phyloP scores from a whole-genome alignment of 805 yeast genomes.

The Candida pseudoglaebosa region DNA sequence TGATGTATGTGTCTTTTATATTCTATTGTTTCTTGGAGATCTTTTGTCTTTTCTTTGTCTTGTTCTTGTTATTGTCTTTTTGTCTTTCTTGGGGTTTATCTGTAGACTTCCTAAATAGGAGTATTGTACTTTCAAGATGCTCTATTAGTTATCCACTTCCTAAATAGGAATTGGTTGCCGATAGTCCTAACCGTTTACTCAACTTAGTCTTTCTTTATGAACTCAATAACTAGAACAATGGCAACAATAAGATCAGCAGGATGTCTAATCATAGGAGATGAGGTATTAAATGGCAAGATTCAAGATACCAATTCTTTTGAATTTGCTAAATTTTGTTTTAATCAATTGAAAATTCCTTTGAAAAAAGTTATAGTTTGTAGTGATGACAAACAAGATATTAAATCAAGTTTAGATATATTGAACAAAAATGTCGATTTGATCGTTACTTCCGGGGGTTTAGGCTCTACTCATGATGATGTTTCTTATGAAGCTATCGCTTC shows the following conservation, averaged over 20 bases:
- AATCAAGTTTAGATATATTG: slow-evolving; percentile 47
- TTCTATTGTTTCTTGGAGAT: no score
- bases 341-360: slow-evolving; percentile 57
- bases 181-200: no score
- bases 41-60: no score
- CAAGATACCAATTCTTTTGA: slow-evolving; percentile 70
- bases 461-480: slow-evolving; percentile 89
- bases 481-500: slow-evolving; percentile 74
- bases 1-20: no score
- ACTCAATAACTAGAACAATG: slow-evolving; percentile 4
- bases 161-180: not conserved
- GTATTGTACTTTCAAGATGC: not conserved
- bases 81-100: no score
- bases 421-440: slow-evolving; percentile 52
- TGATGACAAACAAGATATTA: slow-evolving; percentile 67
- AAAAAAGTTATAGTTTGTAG: slow-evolving; percentile 69
- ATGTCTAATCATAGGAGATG: slow-evolving; percentile 76
- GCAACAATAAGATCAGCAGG: slow-evolving; percentile 36
- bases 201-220: not conserved
- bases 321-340: slow-evolving; percentile 70
- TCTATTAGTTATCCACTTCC: not conserved
- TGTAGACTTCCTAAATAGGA: not conserved
- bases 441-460: slow-evolving; percentile 72
- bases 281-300: slow-evolving; percentile 81
- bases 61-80: no score